Base-by-base conservation (phyloP, 2,329 filamentous ascomycete genomes). In the Colletotrichum sp. region DNA sequence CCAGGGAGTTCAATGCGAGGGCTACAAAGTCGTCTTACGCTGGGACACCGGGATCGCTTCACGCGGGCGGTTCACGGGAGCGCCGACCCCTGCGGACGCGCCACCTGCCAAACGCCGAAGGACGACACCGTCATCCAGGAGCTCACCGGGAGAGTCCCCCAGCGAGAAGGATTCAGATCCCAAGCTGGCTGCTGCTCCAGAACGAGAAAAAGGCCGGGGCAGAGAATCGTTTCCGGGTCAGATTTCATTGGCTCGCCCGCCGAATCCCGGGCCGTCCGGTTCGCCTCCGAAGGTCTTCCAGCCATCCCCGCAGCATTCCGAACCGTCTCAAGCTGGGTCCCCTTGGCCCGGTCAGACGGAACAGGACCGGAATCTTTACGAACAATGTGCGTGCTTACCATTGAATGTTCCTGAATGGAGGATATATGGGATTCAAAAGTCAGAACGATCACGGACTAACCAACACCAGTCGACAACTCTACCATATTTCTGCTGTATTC, bases 1-100 rank as follows among this genome's bases (percentile, higher is more conserved):
- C 8, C 60, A 52, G 2, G 60, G 70, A 10, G 26, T 73, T 26
- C 55, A 55, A 15, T 78, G 77, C 64, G 63, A 68, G 34, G 77
- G 77, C 5, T 78, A 76, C 64, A 32, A 69, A 3, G 13, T 59
- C 24, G 55, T 69, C 3, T 52, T 61, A 13, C 36, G 36, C 3
- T 69, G 67, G 67, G 67, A 57, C 15, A 43, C 55, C 7, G 67
- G 67, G 4, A 69, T 69, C 2, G 67, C 67, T 34, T 69, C 67
- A 16, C 55, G 67, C 3, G 67, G 67, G 18, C 34, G 67, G 0
- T 30, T 69, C 24, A 26, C 55, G 2, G 67, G 67, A 1, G 67
- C 67, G 55, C 55, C 55, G 15, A 57, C 43, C 1, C 67, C 67
- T 21, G 32, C 60, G 15, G 67, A 69, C 6, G 32, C 32, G 1